Evolutionary conservation across 495 filamentous ascomycete species (phyloP), one percentile per base, ranked within the genome.

Genomic region (Aspergillus asperescens): DNA sequence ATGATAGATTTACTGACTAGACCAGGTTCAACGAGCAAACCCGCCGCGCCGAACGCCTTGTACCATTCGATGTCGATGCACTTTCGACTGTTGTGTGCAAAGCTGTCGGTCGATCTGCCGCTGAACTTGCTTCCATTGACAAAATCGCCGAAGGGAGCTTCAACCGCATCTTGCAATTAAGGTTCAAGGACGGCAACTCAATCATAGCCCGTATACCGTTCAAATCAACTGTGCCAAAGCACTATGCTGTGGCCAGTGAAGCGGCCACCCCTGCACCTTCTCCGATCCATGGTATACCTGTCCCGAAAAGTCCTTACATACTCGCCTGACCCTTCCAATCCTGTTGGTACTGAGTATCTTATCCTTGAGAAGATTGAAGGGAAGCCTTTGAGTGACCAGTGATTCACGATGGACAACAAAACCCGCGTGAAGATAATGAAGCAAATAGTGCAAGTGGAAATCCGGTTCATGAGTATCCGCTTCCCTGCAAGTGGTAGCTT

Each of bases 241-340:
- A 60, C 16, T 56, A 61, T 31, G 41, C 61, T 4, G 56, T 63
- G 1, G 65, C 65, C 16, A 72, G 69, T 55, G 67, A 72, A 46
- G 67, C 62, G 5, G 69, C 69, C 4, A 72, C 69, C 12, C 38
- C 70, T 38, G 57, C 55, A 9, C 69, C 61, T 52, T 59, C 66
- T 20, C 57, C 56, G 9, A 28, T 48, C 7, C 56, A 58, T 32
- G 50, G 59, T 10, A 48, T 68, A 16, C 61, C 55, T 5, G 61
- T 54, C 7, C 61, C 63, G n/a, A n/a, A n/a, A n/a, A n/a, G n/a
- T n/a, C n/a, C n/a, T n/a, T n/a, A n/a, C n/a, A n/a, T n/a, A n/a
- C n/a, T n/a, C n/a, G n/a, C n/a, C n/a, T n/a, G n/a, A n/a, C n/a
- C n/a, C n/a, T n/a, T n/a, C n/a, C n/a, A 67, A 67, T 39, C 53